Conservation (phyloP, 2,329 filamentous ascomycete species). For the Simplicillium aogashimaense region DNA sequence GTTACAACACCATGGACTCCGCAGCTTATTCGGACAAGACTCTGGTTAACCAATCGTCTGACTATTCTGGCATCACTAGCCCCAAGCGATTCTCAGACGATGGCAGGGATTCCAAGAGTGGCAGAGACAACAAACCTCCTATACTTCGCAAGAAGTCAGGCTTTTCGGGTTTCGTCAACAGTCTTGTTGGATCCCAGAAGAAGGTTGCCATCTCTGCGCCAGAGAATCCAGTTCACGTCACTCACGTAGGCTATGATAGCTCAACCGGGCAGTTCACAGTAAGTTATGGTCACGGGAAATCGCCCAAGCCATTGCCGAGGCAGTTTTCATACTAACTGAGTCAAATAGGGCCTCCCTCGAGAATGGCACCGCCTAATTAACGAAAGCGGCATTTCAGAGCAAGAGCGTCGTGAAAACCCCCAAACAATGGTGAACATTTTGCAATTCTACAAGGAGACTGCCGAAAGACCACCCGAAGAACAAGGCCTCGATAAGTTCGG, state of each 20-base stretch:
- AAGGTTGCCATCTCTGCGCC: slow-evolving; percentile 94
- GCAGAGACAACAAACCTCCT: slow-evolving; percentile 43
- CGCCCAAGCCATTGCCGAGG: too few relatives aligned
- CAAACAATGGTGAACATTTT: slow-evolving; percentile 94
- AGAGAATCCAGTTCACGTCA: slow-evolving; percentile 95
- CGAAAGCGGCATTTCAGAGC: slow-evolving; percentile 91
- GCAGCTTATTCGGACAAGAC: slow-evolving; percentile 18
- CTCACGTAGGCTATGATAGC: slow-evolving; percentile 95
- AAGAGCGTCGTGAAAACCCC: slow-evolving; percentile 90
- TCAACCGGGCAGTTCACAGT: slow-evolving; percentile 94
- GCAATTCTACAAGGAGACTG: slow-evolving; percentile 93
- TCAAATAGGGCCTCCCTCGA: slow-evolving; percentile 74
- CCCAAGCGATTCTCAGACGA: slow-evolving; percentile 77
- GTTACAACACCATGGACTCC: slow-evolving; percentile 28
- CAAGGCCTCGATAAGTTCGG: slow-evolving; percentile 95
- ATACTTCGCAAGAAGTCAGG: slow-evolving; percentile 75
- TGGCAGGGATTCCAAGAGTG: slow-evolving; percentile 38
- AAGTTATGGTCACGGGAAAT: slow-evolving; percentile 29
- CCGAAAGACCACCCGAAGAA: slow-evolving; percentile 69
- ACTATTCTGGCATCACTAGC: slow-evolving; percentile 27
- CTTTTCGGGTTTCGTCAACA: slow-evolving; percentile 81
- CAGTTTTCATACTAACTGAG: slow-evolving; percentile 8
- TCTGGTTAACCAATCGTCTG: slow-evolving; percentile 21
- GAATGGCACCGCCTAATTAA: slow-evolving; percentile 96
- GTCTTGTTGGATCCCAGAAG: slow-evolving; percentile 72